Evolutionary conservation across 2,329 filamentous ascomycete species (phyloP), one percentile per base, ranked within the genome.

Genomic region (Aspergillus bombycis): DNA sequence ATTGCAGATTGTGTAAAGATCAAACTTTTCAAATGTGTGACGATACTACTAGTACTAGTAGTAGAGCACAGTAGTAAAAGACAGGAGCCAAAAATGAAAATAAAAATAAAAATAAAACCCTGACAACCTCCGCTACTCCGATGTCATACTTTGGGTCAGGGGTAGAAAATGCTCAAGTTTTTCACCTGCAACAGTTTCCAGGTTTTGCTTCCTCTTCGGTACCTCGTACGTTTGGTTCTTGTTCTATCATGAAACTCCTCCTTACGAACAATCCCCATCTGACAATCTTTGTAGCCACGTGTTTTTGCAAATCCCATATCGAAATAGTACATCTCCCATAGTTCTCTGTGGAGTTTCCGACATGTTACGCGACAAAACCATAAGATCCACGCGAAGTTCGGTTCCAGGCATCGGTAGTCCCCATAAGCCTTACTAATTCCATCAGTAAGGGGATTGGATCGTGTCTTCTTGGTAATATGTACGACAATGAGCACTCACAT

Each of bases 91-190:
- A 55, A 55, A 54, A 34, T 54, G 16, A 54, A 36, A 9, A n/a
- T 2, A 19, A 12, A 21, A 21, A 54, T 36, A 32, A 14, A 52
- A 30, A 32, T 5, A 30, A 30, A 52, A n/a, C n/a, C n/a, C n/a
- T 30, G 23, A 52, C 14, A 52, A 52, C 28, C 28, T 36, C 50
- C 30, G 9, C 30, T 54, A 26, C 10, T 48, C n/a, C 21, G 19
- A 26, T 23, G 23, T 4, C 26, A 52, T 54, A 34, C 30, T 55
- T 55, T 55, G 52, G 52, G 52, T 55, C 52, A 55, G 52, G 52
- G 52, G 52, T 8, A 21, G 21, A 36, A 55, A 23, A 3, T 28
- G 19, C 4, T 52, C 28, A 9, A 21, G 1, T 32, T n/a, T 30
- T 52, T 52, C 48, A 3, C 23, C 1, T 30, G n/a, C 28, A 41